phyloP scores from a whole-genome alignment of 139 green algal species.

The Coelastrella sp. region DNA sequence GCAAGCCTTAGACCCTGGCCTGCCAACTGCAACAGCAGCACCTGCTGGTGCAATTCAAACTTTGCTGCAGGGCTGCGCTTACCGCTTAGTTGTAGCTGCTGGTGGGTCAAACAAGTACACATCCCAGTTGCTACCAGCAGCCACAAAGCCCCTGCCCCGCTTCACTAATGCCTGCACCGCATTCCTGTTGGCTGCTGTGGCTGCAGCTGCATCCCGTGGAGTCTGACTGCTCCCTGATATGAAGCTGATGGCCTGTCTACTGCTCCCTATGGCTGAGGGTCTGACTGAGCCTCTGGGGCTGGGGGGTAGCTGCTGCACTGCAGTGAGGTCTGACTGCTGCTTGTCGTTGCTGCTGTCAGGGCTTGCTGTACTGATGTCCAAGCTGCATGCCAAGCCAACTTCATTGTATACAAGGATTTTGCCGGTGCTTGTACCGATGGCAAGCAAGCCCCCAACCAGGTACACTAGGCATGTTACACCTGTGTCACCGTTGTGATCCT shows the following conservation, averaged over 20 bases:
- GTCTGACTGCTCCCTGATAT: background rate
- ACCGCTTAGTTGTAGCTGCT: background rate
- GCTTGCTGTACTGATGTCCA: constrained; percentile 32
- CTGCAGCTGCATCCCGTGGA: background rate
- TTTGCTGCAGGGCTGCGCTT: background rate
- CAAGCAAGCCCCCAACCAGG: constrained; percentile 43
- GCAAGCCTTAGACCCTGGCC: too few relatives aligned
- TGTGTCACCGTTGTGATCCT: background rate
- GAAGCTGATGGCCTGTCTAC: background rate
- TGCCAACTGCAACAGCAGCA: too few relatives aligned
- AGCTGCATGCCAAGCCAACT: background rate
- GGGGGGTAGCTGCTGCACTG: too few relatives aligned
- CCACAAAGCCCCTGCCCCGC: constrained; percentile 36
- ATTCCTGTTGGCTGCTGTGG: background rate
- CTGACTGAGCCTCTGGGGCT: too few relatives aligned
- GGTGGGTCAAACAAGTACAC: constrained; percentile 41
- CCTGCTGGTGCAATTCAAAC: too few relatives aligned
- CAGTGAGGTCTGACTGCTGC: background rate
- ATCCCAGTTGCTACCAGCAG: constrained; percentile 13
- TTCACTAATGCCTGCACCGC: constrained; percentile 32
- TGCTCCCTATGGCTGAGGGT: background rate
- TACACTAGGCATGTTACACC: constrained; percentile 20
- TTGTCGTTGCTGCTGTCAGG: background rate
- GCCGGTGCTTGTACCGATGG: constrained; percentile 31
- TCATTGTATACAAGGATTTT: constrained; percentile 12